Evolutionary conservation across 2,329 filamentous ascomycete species (phyloP).

Genomic region (Fusarium temperatum): DNA sequence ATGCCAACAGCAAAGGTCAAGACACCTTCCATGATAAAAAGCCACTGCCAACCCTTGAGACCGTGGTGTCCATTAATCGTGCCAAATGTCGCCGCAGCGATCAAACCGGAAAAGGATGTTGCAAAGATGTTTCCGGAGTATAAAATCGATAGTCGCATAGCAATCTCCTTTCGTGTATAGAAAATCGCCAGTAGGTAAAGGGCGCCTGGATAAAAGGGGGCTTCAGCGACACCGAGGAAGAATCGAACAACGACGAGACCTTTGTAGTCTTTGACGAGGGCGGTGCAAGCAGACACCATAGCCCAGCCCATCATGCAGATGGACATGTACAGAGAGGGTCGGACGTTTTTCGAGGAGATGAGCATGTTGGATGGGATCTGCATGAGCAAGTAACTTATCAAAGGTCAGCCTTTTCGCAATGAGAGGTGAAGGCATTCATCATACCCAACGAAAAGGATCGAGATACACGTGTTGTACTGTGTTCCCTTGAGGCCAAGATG

Average conservation of each 20-base stretch:
- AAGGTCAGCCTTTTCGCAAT: not conserved
- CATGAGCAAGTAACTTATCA: slow-evolving; percentile 36
- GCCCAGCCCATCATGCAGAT: slow-evolving; percentile 51
- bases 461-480: slow-evolving; percentile 48
- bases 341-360: slow-evolving; percentile 48
- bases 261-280: slow-evolving; percentile 51
- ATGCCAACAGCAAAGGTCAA: slow-evolving; percentile 44
- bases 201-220: slow-evolving; percentile 61
- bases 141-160: slow-evolving; percentile 44
- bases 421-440: not conserved
- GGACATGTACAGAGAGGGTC: slow-evolving; percentile 56
- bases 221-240: slow-evolving; percentile 61
- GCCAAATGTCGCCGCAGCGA: slow-evolving; percentile 54
- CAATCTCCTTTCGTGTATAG: slow-evolving; percentile 52
- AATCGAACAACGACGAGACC: slow-evolving; percentile 49
- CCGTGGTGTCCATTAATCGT: slow-evolving; percentile 41
- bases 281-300: slow-evolving; percentile 52
- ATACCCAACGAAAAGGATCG: slow-evolving; percentile 51
- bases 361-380: slow-evolving; percentile 53
- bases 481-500: slow-evolving; percentile 57
- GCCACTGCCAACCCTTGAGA: slow-evolving; percentile 46
- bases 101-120: slow-evolving; percentile 54
- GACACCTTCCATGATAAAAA: slow-evolving; percentile 46
- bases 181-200: slow-evolving; percentile 52
- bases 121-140: slow-evolving; percentile 45